Conservation (phyloP, 331 rosid species). For the Saraca asoca region DNA sequence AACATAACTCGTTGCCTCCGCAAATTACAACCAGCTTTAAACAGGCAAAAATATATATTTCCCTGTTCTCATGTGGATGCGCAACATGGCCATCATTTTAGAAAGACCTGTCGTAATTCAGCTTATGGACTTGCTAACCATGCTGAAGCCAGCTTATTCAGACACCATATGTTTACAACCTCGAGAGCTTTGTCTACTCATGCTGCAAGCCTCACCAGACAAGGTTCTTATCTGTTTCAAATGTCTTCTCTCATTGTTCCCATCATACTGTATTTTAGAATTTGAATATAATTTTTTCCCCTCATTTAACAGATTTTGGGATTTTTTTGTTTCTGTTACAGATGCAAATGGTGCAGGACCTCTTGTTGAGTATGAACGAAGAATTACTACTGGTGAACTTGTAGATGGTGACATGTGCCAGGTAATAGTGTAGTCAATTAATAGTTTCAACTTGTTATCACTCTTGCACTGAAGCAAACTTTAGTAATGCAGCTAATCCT, state of each 20-base stretch:
- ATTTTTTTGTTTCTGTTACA: constrained; percentile 38
- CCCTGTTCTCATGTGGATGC: constrained; percentile 39
- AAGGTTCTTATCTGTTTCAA: constrained; percentile 51
- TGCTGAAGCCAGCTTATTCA: constrained; percentile 38
- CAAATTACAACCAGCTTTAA: constrained; percentile 42
- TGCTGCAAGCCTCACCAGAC: constrained; percentile 51
- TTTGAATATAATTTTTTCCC: constrained; percentile 21
- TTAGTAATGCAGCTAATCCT: too few relatives aligned
- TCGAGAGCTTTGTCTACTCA: constrained; percentile 56
- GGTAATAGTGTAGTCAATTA: constrained; percentile 43
- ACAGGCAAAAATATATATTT: constrained; percentile 40
- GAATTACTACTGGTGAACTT: constrained; percentile 78
- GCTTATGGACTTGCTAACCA: constrained; percentile 38
- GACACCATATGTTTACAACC: constrained; percentile 29
- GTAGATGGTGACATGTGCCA: constrained; percentile 84
- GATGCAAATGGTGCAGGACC: constrained; percentile 69
- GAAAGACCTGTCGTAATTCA: constrained; percentile 36
- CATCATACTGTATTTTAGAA: not conserved
- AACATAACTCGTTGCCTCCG: constrained; percentile 52
- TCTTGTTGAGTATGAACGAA: constrained; percentile 88
- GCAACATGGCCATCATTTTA: constrained; percentile 35
- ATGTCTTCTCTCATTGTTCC: not conserved
- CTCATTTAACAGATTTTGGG: not conserved
- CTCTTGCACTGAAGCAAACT: not conserved
- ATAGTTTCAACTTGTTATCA: not conserved